A percentile compares a stretch with the other conserved stretches of the same genome.
These are phyloP conservation scores for Xerocomus brunneocitrinus DNA, from an alignment of 768 basidiomycete species.

Conservation along the genomic window DNA sequence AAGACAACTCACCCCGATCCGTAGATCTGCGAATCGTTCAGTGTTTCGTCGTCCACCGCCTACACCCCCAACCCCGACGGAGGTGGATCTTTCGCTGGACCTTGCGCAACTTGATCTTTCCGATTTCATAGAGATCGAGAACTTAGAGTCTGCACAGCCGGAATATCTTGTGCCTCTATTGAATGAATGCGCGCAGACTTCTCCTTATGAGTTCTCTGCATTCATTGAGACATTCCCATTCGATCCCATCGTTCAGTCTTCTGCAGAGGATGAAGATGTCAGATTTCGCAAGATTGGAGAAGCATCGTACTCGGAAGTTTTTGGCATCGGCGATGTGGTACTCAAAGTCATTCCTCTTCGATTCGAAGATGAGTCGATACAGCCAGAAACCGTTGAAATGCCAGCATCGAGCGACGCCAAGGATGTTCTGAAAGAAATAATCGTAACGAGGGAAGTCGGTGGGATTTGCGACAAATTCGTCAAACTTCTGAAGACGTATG, in stretches of 20 bases:
- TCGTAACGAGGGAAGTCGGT: slow-evolving; percentile 74
- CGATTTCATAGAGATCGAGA: slow-evolving; percentile 45
- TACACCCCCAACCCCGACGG: slow-evolving; percentile 55
- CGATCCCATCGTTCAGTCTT: slow-evolving; percentile 56
- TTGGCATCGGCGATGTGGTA: slow-evolving; percentile 84
- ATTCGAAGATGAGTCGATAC: slow-evolving; percentile 37
- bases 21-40: slow-evolving; percentile 36
- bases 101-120: slow-evolving; percentile 40
- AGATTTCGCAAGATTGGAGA: slow-evolving; percentile 87
- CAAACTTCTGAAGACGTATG: slow-evolving; percentile 72
- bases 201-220: slow-evolving; percentile 72
- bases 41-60: slow-evolving; percentile 38
- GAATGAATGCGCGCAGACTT: slow-evolving; percentile 65
- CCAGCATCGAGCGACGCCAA: slow-evolving; percentile 70
- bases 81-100: slow-evolving; percentile 40
- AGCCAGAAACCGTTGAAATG: slow-evolving; percentile 41
- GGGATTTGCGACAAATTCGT: slow-evolving; percentile 75
- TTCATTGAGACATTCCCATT: slow-evolving; percentile 80
- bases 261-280: slow-evolving; percentile 26
- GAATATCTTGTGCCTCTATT: slow-evolving; percentile 59
- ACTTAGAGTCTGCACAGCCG: slow-evolving; percentile 41
- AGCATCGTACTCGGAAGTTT: slow-evolving; percentile 96
- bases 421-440: slow-evolving; percentile 77
- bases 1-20: slow-evolving; percentile 70
- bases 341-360: slow-evolving; percentile 83